Evolutionary conservation across 208 protist species (phyloP).

Genomic region (Trypanosoma avium): DNA sequence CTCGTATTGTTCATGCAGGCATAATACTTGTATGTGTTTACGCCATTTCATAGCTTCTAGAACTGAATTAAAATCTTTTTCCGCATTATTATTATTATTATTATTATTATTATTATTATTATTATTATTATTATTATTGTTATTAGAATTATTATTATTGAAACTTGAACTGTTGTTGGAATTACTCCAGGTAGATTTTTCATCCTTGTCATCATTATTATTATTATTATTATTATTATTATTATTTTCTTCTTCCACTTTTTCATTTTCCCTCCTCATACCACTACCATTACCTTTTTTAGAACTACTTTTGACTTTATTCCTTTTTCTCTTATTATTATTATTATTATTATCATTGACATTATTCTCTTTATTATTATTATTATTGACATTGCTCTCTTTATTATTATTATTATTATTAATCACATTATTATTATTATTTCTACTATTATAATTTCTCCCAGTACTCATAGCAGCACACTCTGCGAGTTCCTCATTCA

Average conservation of each 20-base stretch:
- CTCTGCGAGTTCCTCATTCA: slow-evolving; percentile 38
- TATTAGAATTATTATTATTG: too few relatives aligned
- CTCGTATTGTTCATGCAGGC: slow-evolving; percentile 42
- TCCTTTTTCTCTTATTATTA: too few relatives aligned
- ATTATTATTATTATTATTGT: too few relatives aligned
- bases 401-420: not conserved
- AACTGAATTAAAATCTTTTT: not conserved
- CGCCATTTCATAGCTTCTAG: slow-evolving; percentile 22
- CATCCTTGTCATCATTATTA: not conserved
- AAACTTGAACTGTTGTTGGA: too few relatives aligned
- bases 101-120: not conserved
- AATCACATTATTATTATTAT: slow-evolving; percentile 5
- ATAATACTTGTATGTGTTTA: slow-evolving; percentile 59
- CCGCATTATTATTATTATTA: not conserved
- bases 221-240: not conserved
- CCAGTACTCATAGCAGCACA: too few relatives aligned
- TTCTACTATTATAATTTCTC: too few relatives aligned
- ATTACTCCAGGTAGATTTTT: too few relatives aligned
- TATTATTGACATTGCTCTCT: not conserved
- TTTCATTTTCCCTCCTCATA: too few relatives aligned
- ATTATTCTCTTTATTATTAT: not conserved
- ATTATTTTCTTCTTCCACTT: not conserved
- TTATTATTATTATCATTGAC: not conserved
- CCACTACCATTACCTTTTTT: too few relatives aligned
- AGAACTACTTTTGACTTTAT: too few relatives aligned